phyloP scores from a whole-genome alignment of 108 stramenopile species.

The Nannochloropsis oceanica region DNA sequence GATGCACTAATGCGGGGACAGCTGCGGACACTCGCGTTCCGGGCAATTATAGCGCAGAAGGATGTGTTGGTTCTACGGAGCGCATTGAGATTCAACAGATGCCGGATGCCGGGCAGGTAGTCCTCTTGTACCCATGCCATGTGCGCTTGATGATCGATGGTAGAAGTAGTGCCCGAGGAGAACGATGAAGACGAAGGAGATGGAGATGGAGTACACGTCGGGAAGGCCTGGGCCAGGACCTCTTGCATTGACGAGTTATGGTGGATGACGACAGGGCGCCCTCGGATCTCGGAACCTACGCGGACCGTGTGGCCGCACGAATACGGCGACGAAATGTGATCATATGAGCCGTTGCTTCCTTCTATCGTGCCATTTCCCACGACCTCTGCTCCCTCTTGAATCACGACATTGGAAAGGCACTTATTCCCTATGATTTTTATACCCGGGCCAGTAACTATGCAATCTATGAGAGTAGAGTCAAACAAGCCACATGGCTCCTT shows the following conservation, averaged over 20 bases:
- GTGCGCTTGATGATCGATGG: background rate
- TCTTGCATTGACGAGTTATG: background rate
- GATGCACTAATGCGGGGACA: background rate
- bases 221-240: background rate
- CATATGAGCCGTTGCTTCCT: background rate
- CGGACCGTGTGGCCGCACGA: background rate
- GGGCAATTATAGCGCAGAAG: background rate
- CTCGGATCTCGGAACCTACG: background rate
- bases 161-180: background rate
- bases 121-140: background rate
- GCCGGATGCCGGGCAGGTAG: background rate
- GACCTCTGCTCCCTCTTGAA: background rate
- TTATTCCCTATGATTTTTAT: background rate
- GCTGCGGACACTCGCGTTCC: background rate
- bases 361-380: background rate
- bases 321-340: background rate
- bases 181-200: background rate
- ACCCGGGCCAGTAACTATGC: background rate
- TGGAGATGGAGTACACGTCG: background rate
- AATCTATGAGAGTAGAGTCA: background rate
- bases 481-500: background rate
- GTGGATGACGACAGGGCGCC: background rate
- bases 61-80: no score
- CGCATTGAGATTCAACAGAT: background rate
- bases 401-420: background rate